Evolutionary conservation across 805 yeast species (phyloP), one percentile per base, ranked within the genome.

Genomic region (Zygosaccharomyces gambellarensis): DNA sequence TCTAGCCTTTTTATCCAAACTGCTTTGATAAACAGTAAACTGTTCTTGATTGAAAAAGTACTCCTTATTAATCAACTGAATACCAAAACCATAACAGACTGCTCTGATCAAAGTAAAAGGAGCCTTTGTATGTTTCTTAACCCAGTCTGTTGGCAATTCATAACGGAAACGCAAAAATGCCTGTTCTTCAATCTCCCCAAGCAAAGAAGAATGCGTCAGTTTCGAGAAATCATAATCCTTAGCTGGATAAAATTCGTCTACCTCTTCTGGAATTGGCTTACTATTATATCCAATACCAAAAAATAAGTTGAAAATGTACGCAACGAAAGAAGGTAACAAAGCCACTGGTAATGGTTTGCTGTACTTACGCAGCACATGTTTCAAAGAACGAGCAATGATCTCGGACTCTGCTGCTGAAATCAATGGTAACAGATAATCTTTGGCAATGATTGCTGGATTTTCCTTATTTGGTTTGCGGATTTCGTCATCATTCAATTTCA

Each of bases 381-480:
- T 92, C 44, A 80, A 68, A 25, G 87, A 80, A 70, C 99, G 83
- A 22, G 92, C 79, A 58, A 90, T 67, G 73, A 90, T 83, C 68
- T 90, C 98, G 17, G 64, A 44, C 45, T 67, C 64, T 28, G 81
- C 66, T 36, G 82, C 65, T 11, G 59, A 63, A 48, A 74, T 67
- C 43, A 86, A 71, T n/a, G 82, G 71, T 5, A 69, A 59, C 52
- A 79, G 71, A 54, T 67, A 65, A 36, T 65, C 69, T 25, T 62
- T 60, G 36, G 69, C 70, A 36, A 67, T 61, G n/a, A 66, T 59
- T 25, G 64, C 62, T 23, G 71, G 67, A 5, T 61, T 55, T 21
- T 64, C 68, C 32, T 67, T 68, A 10, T 71, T 64, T 48, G 68
- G 65, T 36, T 66, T 63, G 55, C 64, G 66, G 21, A 68, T 54